These are phyloP conservation scores for Wickerhamiella dianesei DNA, from an alignment of 805 yeast species.

Conservation along the genomic window DNA sequence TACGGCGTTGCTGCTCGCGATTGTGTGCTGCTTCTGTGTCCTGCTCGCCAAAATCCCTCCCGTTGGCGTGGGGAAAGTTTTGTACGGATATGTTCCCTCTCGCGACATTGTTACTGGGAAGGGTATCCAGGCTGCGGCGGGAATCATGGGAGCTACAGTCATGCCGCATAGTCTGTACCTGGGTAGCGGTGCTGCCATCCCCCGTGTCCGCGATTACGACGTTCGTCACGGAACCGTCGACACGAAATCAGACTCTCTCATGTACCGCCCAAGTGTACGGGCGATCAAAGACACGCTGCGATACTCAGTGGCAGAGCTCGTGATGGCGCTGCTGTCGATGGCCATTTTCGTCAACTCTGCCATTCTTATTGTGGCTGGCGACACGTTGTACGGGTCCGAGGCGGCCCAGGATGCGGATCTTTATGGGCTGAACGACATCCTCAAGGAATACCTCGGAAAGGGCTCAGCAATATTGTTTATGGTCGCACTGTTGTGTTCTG, in stretches of 20 bases:
- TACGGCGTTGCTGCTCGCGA: slow-evolving; percentile 58
- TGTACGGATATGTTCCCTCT: slow-evolving; percentile 54
- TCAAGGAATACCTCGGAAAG: slow-evolving; percentile 48
- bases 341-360: slow-evolving; percentile 82
- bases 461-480: slow-evolving; percentile 76
- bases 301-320: slow-evolving; percentile 59
- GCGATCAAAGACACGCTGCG: slow-evolving; percentile 63
- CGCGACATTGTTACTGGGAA: slow-evolving; percentile 37
- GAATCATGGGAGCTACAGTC: slow-evolving; percentile 84
- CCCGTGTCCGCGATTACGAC: slow-evolving; percentile 70
- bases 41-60: slow-evolving; percentile 58
- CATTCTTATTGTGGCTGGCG: slow-evolving; percentile 68
- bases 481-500: slow-evolving; percentile 70
- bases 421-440: slow-evolving; percentile 56
- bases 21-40: slow-evolving; percentile 72
- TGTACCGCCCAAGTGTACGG: slow-evolving; percentile 55
- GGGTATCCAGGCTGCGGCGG: slow-evolving; percentile 69
- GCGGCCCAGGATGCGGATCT: slow-evolving; percentile 66
- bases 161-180: slow-evolving; percentile 88
- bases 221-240: slow-evolving; percentile 40
- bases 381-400: slow-evolving; percentile 55
- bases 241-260: slow-evolving; percentile 25
- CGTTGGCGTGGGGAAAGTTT: slow-evolving; percentile 42
- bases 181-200: slow-evolving; percentile 82
- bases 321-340: slow-evolving; percentile 56